Evolutionary conservation across 2,329 filamentous ascomycete species (phyloP).

Genomic region (Juglanconis juglandina): DNA sequence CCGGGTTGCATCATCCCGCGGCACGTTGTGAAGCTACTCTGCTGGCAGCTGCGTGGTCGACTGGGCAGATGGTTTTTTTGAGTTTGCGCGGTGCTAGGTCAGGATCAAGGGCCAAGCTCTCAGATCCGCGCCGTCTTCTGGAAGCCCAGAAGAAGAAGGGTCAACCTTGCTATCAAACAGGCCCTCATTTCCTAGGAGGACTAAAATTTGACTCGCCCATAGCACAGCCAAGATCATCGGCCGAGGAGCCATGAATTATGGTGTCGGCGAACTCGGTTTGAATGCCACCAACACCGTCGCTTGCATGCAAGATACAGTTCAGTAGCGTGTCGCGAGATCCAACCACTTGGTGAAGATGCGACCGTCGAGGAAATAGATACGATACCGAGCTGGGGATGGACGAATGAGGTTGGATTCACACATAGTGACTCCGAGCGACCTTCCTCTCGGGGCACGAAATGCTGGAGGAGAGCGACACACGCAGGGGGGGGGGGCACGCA

Average conservation of each 20-base stretch:
- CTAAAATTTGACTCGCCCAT: background rate
- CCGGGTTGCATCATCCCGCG: background rate
- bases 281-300: background rate
- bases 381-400: background rate
- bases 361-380: background rate
- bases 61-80: constrained; percentile 6
- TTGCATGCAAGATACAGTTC: background rate
- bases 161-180: constrained; percentile 4
- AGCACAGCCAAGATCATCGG: background rate
- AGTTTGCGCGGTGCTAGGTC: constrained; percentile 9
- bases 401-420: background rate
- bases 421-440: background rate
- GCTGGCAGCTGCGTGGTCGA: background rate
- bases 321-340: background rate
- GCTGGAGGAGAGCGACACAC: background rate
- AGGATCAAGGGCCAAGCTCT: constrained; percentile 5
- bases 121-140: constrained; percentile 13
- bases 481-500: background rate
- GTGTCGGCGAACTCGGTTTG: background rate
- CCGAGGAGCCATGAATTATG: background rate
- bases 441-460: background rate
- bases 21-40: background rate
- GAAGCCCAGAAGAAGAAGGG: constrained; percentile 5
- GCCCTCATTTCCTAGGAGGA: background rate
- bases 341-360: background rate